Evolutionary conservation across 106 monocot species (phyloP).

Genomic region (Apostasia ramifera): DNA sequence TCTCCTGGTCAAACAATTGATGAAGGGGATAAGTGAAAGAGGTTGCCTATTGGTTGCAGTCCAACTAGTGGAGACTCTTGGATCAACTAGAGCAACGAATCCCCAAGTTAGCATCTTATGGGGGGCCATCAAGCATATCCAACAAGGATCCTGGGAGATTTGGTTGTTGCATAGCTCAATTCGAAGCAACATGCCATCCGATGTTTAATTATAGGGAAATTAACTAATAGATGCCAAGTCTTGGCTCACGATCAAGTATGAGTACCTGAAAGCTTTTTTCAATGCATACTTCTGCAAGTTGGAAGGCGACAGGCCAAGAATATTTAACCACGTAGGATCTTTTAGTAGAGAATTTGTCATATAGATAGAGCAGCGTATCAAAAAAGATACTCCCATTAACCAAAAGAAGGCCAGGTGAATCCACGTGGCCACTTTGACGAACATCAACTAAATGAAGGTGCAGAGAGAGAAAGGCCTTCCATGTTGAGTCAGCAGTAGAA

Average conservation of each 20-base stretch:
- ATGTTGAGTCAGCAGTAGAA: too few relatives aligned
- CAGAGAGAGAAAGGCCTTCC: too few relatives aligned
- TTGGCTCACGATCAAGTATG: neutral
- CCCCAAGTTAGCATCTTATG: slow-evolving; percentile 19
- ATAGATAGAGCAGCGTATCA: too few relatives aligned
- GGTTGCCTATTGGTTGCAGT: neutral
- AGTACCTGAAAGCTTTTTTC: neutral
- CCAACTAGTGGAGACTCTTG: slow-evolving; percentile 12
- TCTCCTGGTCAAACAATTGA: too few relatives aligned
- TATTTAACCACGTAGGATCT: too few relatives aligned
- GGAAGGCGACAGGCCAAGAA: neutral
- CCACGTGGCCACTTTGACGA: too few relatives aligned
- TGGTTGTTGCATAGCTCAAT: slow-evolving; percentile 11
- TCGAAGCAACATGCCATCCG: slow-evolving; percentile 6
- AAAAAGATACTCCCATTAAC: too few relatives aligned
- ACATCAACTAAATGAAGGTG: too few relatives aligned
- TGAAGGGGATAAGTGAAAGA: neutral
- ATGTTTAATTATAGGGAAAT: neutral
- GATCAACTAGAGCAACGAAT: slow-evolving; percentile 4
- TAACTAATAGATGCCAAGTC: too few relatives aligned
- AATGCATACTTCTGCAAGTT: neutral
- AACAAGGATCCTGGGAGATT: slow-evolving; percentile 20
- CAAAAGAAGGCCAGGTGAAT: too few relatives aligned
- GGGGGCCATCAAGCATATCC: slow-evolving; percentile 13
- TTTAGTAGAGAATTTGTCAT: too few relatives aligned